Evolutionary conservation across 1,139 yeast species (phyloP).

Genomic region (Spathaspora sp.): DNA sequence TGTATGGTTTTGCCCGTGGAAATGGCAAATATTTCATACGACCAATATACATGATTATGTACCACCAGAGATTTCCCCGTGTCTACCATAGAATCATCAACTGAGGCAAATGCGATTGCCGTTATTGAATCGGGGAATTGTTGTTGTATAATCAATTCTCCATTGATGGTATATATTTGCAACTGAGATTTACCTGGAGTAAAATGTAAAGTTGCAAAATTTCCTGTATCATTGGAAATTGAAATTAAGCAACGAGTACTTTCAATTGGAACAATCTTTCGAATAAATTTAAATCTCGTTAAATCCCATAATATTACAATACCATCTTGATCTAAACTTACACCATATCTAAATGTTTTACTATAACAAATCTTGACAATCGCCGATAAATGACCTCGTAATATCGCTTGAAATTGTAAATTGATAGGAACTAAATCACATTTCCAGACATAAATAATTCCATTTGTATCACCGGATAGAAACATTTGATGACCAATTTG

Average conservation of each 20-base stretch:
- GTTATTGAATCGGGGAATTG: constrained; percentile 18
- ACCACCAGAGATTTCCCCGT: constrained; percentile 22
- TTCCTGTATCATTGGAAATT: constrained; percentile 58
- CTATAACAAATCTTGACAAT: constrained; percentile 45
- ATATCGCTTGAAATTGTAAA: constrained; percentile 43
- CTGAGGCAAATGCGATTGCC: constrained; percentile 32
- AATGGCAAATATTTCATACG: constrained; percentile 33
- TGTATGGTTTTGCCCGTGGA: constrained; percentile 22
- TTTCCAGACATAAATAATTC: constrained; percentile 58
- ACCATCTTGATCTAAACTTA: constrained; percentile 54
- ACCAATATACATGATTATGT: constrained; percentile 39
- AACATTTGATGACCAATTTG: constrained; percentile 40
- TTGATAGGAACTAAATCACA: constrained; percentile 27
- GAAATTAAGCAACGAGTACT: constrained; percentile 29
- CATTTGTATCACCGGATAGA: constrained; percentile 56
- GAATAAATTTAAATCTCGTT: constrained; percentile 47
- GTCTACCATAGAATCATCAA: constrained; percentile 29
- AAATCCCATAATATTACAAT: constrained; percentile 59
- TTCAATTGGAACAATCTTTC: constrained; percentile 30
- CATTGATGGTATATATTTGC: constrained; percentile 53
- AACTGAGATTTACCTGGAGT: constrained; percentile 21
- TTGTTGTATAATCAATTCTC: constrained; percentile 34
- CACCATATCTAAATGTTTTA: constrained; percentile 50
- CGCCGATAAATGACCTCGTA: constrained; percentile 54
- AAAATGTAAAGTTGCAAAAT: constrained; percentile 38